Base-by-base conservation (phyloP, 768 basidiomycete species). In the Lyophyllum shimeji region DNA sequence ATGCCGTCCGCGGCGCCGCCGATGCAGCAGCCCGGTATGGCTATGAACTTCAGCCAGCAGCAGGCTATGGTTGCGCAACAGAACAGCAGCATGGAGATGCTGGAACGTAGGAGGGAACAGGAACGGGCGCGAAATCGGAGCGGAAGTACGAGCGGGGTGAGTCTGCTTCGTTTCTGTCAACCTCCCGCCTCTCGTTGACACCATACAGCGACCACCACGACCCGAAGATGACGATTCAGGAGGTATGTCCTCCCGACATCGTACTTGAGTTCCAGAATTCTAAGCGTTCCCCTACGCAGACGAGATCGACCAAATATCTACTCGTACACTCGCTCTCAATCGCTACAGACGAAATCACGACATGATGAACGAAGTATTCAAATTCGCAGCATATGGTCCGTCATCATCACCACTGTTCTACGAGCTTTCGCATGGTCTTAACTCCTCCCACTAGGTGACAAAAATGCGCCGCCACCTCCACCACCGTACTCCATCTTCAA, bases 301-400 rank as follows among this genome's bases (percentile, higher is more conserved):
- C 61, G 88, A 90, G 58, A 71, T 77, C 21, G 90, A 92, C 56
- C 74, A 79, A 56, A 86, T 92, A 56, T 87, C 90, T 0, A 83
- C 87, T 1, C 80, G 87, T 42, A 82, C 88, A 2, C 76, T 92
- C 15, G 87, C 91, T 7, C 63, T 88, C 33, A 80, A 84, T 17
- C 78, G 90, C 33, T 93, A 91, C 65, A 82, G 79, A 60, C 83
- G 90, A 6, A 93, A 93, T 63, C 89, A 93, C 63, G 90, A 91
- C 43, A 75, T 87, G 57, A 93, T 93, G 90, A 87, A 87, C 64
- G 87, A 87, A 42, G 86, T 93, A 1, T 92, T 93, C 69, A 78
- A 76, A 60, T 80, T 82, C 60, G 90, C 90, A 21, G 87, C 86
- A 0, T 87, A 83, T 62, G 83, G 90, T 78, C 52, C 31, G 69